Evolutionary conservation across 192 early-diverging fungal species (phyloP), one percentile per base, ranked within the genome.

Genomic region (Podila minutissima): DNA sequence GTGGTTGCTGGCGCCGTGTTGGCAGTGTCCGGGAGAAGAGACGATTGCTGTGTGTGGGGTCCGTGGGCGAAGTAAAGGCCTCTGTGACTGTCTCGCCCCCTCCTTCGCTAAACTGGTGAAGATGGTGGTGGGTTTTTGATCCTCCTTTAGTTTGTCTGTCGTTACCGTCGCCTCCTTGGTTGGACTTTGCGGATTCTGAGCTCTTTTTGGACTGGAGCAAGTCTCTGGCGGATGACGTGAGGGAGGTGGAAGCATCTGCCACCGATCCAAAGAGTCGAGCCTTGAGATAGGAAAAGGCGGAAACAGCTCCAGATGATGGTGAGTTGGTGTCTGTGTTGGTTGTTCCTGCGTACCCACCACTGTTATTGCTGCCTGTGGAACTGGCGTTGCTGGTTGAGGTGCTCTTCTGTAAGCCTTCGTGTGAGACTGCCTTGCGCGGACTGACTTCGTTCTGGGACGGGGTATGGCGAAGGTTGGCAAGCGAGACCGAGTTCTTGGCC

Each of bases 251-350:
- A 3, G 72, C 58, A 35, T 74, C 72, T 4, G 72, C 72, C 4
- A 62, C 55, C 5, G 74, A 66, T n/a, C 74, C 74, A 77, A 77
- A 77, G 29, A 77, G 63, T 15, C 53, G 41, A 22, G 68, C 68
- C 22, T 66, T 70, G 29, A 77, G 48, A 49, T 77, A 77, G 33
- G 74, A 77, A 33, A 77, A 77, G 17, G 74, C 64, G 13, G 74
- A 77, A 0, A 77, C 58, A 3, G 67, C 49, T 20, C 67, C 55
- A 17, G 59, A 33, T 20, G 59, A 61, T 35, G 1, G 12, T 3
- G 29, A 61, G 26, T 61, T 20, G 59, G 29, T 28, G 28, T 31
- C 26, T 20, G 24, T 24, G 53, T 55, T 55, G 6, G 17, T 26
- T 12, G n/a, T 22, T n/a, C 53, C 20, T 55, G n/a, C 1, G n/a